Base-by-base conservation (phyloP, 2,329 filamentous ascomycete species). In the Aaosphaeria arxii region DNA sequence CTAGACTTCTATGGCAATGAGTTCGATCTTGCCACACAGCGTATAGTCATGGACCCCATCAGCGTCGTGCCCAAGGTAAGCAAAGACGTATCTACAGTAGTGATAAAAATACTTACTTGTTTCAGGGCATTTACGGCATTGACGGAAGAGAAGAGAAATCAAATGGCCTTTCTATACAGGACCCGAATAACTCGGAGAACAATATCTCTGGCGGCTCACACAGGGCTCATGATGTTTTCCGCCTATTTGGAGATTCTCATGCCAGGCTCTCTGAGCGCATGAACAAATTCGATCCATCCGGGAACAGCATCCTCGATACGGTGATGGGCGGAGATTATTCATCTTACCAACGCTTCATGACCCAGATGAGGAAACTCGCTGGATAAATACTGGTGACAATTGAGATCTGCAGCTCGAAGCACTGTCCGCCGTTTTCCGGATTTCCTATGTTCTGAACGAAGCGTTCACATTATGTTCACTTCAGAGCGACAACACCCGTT, bases 141-240 rank as follows among this genome's bases (percentile, higher is more conserved):
- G 67, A 67, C 48, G 62, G 61, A 30, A 67, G 66, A 31, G 44
- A 41, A 5, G 62, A 67, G 40, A 63, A 61, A 44, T 47, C 48
- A 5, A 78, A 86, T 44, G 84, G 90, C 1, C 77, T 99, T 1
- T 88, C 87, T 6, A 96, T 99, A 59, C 87, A 96, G 49, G 94
- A 99, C 63, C 94, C 94, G 0, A 96, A 97, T 68, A 88, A 89
- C 49, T 68, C 82, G 0, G 74, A 79, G 29, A 97, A 97, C 66
- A 94, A 99, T 62, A 94, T 99, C 29, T 86, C 94, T 0, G 91
- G 91, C 7, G 91, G 91, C 7, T 94, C 91, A 0, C 80, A 77
- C 41, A 87, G 89, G 55, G 88, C 87, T 6, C 56, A 70, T 0
- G 74, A 81, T 6, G 88, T 96, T 43, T 74, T 89, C 55, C 66